Conservation (phyloP, 768 basidiomycete species). For the Phlebiopsis flavidoalba region DNA sequence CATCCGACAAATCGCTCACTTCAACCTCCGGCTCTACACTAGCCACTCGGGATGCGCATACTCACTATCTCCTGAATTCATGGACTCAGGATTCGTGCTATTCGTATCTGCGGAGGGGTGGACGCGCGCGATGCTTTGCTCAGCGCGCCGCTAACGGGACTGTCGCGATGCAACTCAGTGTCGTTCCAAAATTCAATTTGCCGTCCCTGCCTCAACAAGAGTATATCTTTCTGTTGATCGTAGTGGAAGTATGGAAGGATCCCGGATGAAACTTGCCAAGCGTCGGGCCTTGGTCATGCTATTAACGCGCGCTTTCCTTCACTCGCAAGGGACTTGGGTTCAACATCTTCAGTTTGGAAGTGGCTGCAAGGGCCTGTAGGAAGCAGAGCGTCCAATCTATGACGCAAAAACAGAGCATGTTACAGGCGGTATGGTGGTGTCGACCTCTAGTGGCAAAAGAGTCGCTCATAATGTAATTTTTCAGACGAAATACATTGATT, state of each 20-base stretch:
- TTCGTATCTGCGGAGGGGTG: conserved; percentile 42
- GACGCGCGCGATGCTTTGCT: conserved; percentile 52
- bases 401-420: conserved; percentile 25
- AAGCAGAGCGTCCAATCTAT: conserved; percentile 28
- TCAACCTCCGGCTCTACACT: conserved; percentile 30
- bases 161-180: conserved; percentile 46
- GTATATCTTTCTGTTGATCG: conserved; percentile 59
- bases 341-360: conserved; percentile 57
- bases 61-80: conserved; percentile 36
- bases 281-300: conserved; percentile 41
- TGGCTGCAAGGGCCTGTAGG: conserved; percentile 29
- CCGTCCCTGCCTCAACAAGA: conserved; percentile 43
- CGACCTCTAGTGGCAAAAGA: too few relatives aligned
- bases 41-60: conserved; percentile 21
- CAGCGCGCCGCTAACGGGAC: conserved; percentile 33
- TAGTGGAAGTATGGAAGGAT: conserved; percentile 44
- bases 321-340: conserved; percentile 37
- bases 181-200: conserved; percentile 48
- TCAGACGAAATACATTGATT: conserved; percentile 26
- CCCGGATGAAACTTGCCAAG: conserved; percentile 43
- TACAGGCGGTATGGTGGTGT: conserved; percentile 32
- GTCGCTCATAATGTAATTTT: conserved; percentile 1
- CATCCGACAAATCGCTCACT: conserved; percentile 34
- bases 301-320: conserved; percentile 44
- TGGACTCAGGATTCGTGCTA: conserved; percentile 47